Evolutionary conservation across 2,329 filamentous ascomycete species (phyloP), one percentile per base, ranked within the genome.

Genomic region (Alternaria gaisen): DNA sequence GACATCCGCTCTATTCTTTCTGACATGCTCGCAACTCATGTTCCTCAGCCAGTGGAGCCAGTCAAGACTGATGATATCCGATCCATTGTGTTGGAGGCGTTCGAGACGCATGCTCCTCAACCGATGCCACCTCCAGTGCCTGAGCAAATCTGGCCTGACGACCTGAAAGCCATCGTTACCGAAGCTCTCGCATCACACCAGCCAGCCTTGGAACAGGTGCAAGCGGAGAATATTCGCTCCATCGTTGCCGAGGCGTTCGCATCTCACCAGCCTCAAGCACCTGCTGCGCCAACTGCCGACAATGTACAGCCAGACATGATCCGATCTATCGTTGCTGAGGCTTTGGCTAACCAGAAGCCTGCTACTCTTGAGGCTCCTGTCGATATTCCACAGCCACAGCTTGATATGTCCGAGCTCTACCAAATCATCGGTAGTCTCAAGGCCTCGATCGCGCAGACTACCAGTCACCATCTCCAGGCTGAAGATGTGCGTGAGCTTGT

Each of bases 121-220:
- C 65, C 71, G 30, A 16, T 63, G 43, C 65, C 70, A n/a, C 47
- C 67, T 26, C 67, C 72, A 32, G 69, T 69, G 5, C 69, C 69
- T 9, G 73, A 74, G 59, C 73, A 72, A 32, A 73, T 76, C 42
- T 69, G 68, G 67, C 73, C 71, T 9, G 73, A 76, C 40, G 71
- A 72, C 44, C 91, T 98, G 68, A 82, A 80, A 62, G 69, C 73
- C 20, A 80, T 80, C 41, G 75, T 84, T 12, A 77, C 92, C 11
- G 87, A 91, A 68, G 90, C 90, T 1, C 79, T 97, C 30, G 76
- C 80, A 18, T 74, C 80, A 53, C 61, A 64, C 22, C 61, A 65
- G 12, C 56, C 64, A 41, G 55, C 51, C 32, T 28, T 55, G 14
- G 70, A 73, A 28, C 55, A 65, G 3, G 47, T 74, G 26, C 67